Conservation (phyloP, 1,139 yeast genomes). For the Pichia sp. region DNA sequence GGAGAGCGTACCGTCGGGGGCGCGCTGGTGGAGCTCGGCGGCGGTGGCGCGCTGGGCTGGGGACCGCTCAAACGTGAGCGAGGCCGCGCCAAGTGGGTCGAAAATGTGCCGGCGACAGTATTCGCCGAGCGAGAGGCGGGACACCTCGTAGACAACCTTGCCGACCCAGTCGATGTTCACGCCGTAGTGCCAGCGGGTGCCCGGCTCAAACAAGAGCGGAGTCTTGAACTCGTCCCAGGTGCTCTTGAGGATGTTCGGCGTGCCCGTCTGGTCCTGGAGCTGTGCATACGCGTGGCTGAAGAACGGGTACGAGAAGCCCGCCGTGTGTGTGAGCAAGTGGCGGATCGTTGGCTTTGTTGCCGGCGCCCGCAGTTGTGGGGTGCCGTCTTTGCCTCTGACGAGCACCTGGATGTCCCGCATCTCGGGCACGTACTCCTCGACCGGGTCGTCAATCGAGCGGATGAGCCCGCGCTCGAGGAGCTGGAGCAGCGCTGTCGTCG, state of each 20-base stretch:
- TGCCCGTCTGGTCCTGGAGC: neutral
- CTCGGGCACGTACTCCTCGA: conserved; percentile 11
- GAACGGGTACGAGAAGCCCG: conserved; percentile 14
- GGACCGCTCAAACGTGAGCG: conserved; percentile 8
- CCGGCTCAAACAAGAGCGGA: conserved; percentile 14
- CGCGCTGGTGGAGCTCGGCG: conserved; percentile 9
- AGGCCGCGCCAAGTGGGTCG: conserved; percentile 7
- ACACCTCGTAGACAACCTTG: conserved; percentile 9
- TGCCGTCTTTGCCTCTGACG: conserved; percentile 4
- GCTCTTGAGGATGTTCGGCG: conserved; percentile 8
- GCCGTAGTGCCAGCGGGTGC: conserved; percentile 16
- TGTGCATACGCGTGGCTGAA: conserved; percentile 8
- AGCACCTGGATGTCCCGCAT: conserved; percentile 4
- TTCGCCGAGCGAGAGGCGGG: conserved; percentile 10
- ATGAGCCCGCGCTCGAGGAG: conserved; percentile 11
- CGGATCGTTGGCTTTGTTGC: conserved; percentile 9
- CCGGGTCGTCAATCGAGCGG: conserved; percentile 13
- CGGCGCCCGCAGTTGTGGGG: conserved; percentile 4
- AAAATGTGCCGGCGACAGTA: conserved; percentile 11
- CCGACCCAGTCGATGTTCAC: conserved; percentile 13
- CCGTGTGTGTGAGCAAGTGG: conserved; percentile 13
- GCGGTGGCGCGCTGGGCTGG: neutral
- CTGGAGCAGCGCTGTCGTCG: conserved; percentile 13
- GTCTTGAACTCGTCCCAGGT: conserved; percentile 12
- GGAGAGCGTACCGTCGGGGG: neutral